These are phyloP conservation scores for Globisporangium radiosum DNA, from an alignment of 352 stramenopile species.

Conservation along the genomic window DNA sequence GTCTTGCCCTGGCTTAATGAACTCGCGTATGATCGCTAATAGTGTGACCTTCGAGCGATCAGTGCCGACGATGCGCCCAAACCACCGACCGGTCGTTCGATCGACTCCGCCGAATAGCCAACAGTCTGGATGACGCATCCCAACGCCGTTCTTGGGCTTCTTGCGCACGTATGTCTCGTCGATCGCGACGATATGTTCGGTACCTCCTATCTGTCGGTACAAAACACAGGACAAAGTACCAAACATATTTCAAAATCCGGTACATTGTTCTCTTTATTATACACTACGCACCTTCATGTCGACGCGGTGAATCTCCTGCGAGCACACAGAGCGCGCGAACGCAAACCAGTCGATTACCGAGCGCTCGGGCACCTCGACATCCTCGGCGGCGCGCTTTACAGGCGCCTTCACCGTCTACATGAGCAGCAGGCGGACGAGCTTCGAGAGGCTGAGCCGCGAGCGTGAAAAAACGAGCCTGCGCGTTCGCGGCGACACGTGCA, in stretches of 20 bases:
- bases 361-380: background rate
- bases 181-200: background rate
- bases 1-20: background rate
- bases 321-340: no score
- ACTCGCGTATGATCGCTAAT: background rate
- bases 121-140: background rate
- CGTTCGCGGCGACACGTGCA: no score
- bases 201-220: background rate
- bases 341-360: no score
- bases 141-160: no score
- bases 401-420: background rate
- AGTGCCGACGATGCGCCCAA: constrained; percentile 32
- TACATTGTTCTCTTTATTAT: no score
- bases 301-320: no score
- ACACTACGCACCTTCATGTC: no score
- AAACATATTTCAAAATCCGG: no score
- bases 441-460: background rate
- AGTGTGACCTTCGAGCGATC: constrained; percentile 15
- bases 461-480: background rate
- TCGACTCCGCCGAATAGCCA: constrained; percentile 50
- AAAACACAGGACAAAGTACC: background rate
- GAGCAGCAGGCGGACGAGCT: background rate
- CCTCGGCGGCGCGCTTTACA: background rate
- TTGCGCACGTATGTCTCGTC: background rate
- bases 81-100: constrained; percentile 23